Conservation (phyloP, 225 moss, liverwort and hornwort species). For the Thuidium tamariscinum region DNA sequence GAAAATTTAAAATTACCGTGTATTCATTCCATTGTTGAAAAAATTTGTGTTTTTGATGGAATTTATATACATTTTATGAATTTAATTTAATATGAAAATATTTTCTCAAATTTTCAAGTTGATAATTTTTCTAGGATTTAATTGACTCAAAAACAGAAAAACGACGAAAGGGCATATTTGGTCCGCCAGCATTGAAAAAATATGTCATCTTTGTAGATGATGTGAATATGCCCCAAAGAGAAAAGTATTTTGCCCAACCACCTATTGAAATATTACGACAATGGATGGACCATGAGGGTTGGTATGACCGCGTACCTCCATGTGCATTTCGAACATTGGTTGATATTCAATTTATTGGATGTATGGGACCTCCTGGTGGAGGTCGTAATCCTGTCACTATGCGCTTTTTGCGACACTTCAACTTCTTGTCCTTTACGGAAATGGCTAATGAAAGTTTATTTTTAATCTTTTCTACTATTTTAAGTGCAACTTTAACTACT, state of each 20-base stretch:
- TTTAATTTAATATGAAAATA: too few relatives aligned
- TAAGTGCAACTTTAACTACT: constrained; percentile 50
- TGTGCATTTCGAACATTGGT: constrained; percentile 81
- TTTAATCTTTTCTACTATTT: constrained; percentile 68
- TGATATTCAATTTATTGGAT: constrained; percentile 87
- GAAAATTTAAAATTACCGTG: background rate
- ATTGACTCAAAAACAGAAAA: constrained; percentile 84
- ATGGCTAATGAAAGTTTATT: constrained; percentile 65
- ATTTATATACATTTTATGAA: too few relatives aligned
- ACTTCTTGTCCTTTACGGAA: constrained; percentile 68
- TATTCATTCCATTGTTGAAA: background rate
- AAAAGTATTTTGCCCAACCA: constrained; percentile 91
- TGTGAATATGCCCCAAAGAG: constrained; percentile 89
- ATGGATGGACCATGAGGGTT: constrained; percentile 93
- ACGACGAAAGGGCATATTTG: constrained; percentile 56
- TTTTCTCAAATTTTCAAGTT: too few relatives aligned
- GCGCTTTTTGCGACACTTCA: constrained; percentile 81
- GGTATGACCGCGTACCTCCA: constrained; percentile 84
- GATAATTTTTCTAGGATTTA: constrained; percentile 38
- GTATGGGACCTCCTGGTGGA: constrained; percentile 83
- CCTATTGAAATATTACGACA: constrained; percentile 90
- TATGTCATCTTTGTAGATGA: constrained; percentile 92
- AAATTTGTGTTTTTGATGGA: too few relatives aligned
- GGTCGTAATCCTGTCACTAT: constrained; percentile 81
- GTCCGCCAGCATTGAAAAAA: constrained; percentile 74